Conservation (phyloP, 2,329 filamentous ascomycete genomes). For the Trichoderma atrobrunneum region DNA sequence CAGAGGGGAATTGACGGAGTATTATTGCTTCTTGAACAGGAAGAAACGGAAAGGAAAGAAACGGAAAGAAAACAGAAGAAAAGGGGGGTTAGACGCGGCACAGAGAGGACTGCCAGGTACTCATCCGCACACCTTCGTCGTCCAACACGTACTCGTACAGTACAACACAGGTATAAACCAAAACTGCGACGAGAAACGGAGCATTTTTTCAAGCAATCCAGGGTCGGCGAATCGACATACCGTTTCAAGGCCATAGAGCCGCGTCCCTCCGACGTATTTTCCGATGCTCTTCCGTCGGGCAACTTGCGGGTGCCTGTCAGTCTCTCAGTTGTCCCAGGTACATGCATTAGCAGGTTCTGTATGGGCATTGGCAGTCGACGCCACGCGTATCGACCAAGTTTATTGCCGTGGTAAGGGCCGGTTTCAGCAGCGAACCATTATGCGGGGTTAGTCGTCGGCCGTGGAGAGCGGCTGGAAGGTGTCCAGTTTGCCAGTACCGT, state of each 20-base stretch:
- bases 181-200: neutral
- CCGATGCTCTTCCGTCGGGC: constrained; percentile 12
- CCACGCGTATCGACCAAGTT: constrained; percentile 10
- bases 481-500: neutral
- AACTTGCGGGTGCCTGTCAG: neutral
- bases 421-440: constrained; percentile 16
- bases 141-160: neutral
- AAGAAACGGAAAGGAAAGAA: neutral
- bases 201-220: neutral
- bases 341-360: constrained; percentile 3
- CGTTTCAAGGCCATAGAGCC: neutral
- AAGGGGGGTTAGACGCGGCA: neutral
- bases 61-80: neutral
- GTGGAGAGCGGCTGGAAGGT: neutral
- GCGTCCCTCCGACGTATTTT: constrained; percentile 8
- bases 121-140: neutral
- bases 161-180: neutral
- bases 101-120: neutral
- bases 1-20: neutral
- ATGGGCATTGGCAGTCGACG: neutral
- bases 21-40: neutral
- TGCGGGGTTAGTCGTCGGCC: constrained; percentile 16
- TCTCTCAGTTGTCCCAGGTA: neutral
- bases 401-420: constrained; percentile 17
- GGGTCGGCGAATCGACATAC: constrained; percentile 14